Conservation (phyloP, 192 early-diverging fungal genomes). For the Coemansia sp. region DNA sequence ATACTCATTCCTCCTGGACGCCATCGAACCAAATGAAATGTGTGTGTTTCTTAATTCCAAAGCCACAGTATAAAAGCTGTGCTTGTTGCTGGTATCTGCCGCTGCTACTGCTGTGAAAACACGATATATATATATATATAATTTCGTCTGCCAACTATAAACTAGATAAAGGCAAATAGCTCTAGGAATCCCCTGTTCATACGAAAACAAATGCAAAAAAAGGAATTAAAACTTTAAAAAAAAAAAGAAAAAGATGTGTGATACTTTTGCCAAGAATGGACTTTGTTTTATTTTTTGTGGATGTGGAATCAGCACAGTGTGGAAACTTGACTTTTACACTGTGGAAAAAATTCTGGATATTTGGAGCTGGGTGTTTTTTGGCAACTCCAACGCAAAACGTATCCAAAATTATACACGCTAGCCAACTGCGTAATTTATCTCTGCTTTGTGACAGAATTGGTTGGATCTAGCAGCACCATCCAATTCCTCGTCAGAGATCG, state of each 20-base stretch:
- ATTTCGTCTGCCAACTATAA: not conserved
- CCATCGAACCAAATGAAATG: constrained; percentile 2
- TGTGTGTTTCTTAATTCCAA: not conserved
- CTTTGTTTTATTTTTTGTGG: too few relatives aligned
- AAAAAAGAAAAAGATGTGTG: not conserved
- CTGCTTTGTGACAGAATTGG: too few relatives aligned
- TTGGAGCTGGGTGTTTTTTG: too few relatives aligned
- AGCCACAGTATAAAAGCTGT: not conserved
- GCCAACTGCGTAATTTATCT: too few relatives aligned
- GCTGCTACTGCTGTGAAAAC: not conserved
- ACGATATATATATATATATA: not conserved
- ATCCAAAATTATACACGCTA: too few relatives aligned
- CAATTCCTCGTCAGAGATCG: too few relatives aligned
- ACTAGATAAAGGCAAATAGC: not conserved
- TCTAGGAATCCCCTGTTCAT: not conserved
- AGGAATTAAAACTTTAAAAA: constrained; percentile 6
- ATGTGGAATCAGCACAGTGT: too few relatives aligned
- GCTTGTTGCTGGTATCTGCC: too few relatives aligned
- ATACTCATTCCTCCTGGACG: constrained; percentile 6
- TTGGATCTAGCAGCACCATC: too few relatives aligned
- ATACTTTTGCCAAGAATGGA: not conserved
- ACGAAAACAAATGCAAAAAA: not conserved
- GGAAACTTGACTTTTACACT: too few relatives aligned
- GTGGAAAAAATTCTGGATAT: too few relatives aligned
- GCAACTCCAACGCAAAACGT: too few relatives aligned